Evolutionary conservation across 1,139 yeast species (phyloP), one percentile per base, ranked within the genome.

Genomic region (Candida gigantensis): DNA sequence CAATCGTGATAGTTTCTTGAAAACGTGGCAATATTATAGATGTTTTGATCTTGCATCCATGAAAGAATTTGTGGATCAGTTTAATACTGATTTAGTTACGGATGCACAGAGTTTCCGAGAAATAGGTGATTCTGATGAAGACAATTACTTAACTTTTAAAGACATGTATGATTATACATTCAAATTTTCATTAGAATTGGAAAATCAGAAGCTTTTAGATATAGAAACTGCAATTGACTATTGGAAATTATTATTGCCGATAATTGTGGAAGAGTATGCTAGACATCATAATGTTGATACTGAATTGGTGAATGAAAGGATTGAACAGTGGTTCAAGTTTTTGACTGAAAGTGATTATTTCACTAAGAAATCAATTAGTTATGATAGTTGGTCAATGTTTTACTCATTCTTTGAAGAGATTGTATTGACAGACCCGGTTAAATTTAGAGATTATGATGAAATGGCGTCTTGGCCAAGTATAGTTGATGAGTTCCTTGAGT

Each of bases 391-490:
- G 96, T 74, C 77, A 42, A 89, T 90, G 97, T 66, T 85, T 39
- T 73, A 76, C 43, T 77, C 79, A 42, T 88, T 90, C 53, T 64
- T 84, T 35, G 60, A 62, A 30, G 81, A 79, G 40, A 74, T 75
- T 32, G 43, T 69, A 3, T 58, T 68, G 2, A 46, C 57, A 1
- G 85, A 83, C 47, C 79, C 84, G 0, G 53, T 57, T 1, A 37
- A 40, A 3, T 64, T 84, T 12, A 56, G 60, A 8, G 65, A 60
- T 3, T 89, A 88, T 57, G 90, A 84, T 50, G 94, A 84, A 46
- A 71, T 75, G 55, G 89, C 84, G 30, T 85, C 97, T 1, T 90
- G 97, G 97, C 98, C 97, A 5, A 79, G 87, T 40, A 68, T 86
- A 11, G 78, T 90, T 48, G 98, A 90, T 54, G 90, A 82, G 43